Percentiles rank a stretch among this genome's conserved stretches.
These are phyloP conservation scores for Xylariaceae sp. DNA, from an alignment of 2,329 filamentous ascomycete genomes.

Conservation along the genomic window DNA sequence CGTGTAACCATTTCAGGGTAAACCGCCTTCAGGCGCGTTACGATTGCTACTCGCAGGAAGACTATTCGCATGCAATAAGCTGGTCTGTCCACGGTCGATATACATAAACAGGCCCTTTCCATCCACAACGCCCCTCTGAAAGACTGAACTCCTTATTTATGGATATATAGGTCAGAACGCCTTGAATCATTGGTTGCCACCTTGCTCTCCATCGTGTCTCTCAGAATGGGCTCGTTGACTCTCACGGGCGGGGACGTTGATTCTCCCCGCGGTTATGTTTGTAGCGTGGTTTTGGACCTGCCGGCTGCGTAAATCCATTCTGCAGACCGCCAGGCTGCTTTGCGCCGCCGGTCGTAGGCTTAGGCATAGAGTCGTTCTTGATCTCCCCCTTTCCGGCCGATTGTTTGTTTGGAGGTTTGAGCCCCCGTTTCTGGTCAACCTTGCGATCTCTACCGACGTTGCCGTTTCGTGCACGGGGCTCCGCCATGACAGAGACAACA, in stretches of 20 bases:
- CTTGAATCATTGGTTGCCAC: no score
- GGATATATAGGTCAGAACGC: no score
- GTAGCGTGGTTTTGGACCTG: slow-evolving; percentile 6
- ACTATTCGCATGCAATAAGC: no score
- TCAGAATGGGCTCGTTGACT: background rate
- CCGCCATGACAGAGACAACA: background rate
- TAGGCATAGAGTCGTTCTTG: slow-evolving; percentile 4
- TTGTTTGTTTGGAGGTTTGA: slow-evolving; percentile 2
- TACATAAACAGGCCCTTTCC: no score
- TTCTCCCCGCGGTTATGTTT: slow-evolving; percentile 9
- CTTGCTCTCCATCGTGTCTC: no score
- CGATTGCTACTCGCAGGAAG: no score
- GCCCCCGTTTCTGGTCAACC: slow-evolving; percentile 5
- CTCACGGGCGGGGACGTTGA: slow-evolving; percentile 10
- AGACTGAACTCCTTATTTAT: no score
- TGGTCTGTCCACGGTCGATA: no score
- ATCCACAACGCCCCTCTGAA: no score
- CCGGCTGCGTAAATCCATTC: slow-evolving; percentile 6
- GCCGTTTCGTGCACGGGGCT: slow-evolving; percentile 4
- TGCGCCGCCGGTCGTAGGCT: slow-evolving; percentile 4
- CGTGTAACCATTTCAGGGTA: no score
- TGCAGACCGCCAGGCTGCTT: slow-evolving; percentile 2
- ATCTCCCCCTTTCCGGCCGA: slow-evolving; percentile 4
- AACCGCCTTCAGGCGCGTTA: no score
- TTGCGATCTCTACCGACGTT: slow-evolving; percentile 3